Percentiles rank a stretch among this genome's conserved stretches.
Evolutionary conservation across 2,329 filamentous ascomycete genomes (phyloP).

Genomic region (Cryoendolithus antarcticus): DNA sequence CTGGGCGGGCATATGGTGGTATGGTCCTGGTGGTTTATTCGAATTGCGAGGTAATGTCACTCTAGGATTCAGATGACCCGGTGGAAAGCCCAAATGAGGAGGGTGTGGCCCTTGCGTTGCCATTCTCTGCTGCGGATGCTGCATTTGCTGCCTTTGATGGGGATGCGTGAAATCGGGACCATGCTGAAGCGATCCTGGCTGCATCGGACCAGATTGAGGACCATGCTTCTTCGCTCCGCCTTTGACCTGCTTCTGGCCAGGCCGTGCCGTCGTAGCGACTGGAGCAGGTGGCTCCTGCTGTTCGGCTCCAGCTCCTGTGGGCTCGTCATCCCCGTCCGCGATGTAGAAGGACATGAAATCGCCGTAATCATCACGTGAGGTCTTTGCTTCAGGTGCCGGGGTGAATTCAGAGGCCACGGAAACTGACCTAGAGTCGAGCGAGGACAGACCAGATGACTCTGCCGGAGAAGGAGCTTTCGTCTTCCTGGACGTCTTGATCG

Average conservation of each 20-base stretch:
- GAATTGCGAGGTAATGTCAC: no score
- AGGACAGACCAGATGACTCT: conserved; percentile 15
- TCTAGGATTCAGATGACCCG: no score
- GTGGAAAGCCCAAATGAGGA: no score
- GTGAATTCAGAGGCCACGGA: conserved; percentile 4
- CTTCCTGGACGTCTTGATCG: conserved; percentile 5
- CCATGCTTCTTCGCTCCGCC: conserved; percentile 1
- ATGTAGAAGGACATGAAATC: conserved; percentile 23
- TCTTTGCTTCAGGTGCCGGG: neutral
- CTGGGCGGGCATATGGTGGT: no score
- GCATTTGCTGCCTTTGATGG: neutral
- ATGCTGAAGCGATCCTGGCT: no score
- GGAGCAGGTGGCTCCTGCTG: no score
- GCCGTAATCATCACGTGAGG: conserved; percentile 14
- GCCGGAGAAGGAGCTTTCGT: no score
- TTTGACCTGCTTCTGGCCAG: conserved; percentile 2
- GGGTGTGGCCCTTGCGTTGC: neutral
- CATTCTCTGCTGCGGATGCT: neutral
- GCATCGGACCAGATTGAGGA: no score
- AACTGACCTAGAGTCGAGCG: conserved; percentile 10
- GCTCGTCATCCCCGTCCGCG: conserved; percentile 14
- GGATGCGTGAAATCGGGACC: no score
- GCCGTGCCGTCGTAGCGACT: no score
- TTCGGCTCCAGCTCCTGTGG: no score
- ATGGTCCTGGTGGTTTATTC: no score